These are phyloP conservation scores for Salix arbutifolia DNA, from an alignment of 345 rosid genomes.

Conservation along the genomic window DNA sequence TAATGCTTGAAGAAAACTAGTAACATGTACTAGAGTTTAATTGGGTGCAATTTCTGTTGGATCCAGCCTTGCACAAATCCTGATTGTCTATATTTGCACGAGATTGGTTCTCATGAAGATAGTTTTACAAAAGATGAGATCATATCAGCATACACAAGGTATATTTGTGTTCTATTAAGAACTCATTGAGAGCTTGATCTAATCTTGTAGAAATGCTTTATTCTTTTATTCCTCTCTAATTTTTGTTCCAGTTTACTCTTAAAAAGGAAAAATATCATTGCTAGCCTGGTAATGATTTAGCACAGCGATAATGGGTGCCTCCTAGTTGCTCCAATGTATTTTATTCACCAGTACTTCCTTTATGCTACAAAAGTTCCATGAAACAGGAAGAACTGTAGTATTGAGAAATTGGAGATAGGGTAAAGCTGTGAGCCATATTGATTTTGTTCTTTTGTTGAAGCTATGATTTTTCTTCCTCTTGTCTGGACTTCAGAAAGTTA, in stretches of 20 bases:
- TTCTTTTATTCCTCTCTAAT: not conserved
- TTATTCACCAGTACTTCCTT: too few species aligned
- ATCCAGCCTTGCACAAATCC: slow-evolving; percentile 86
- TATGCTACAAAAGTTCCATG: too few species aligned
- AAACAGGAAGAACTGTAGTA: too few species aligned
- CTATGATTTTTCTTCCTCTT: too few species aligned
- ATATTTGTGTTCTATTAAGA: slow-evolving; percentile 5
- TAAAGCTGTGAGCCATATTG: too few species aligned
- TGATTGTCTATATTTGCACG: slow-evolving; percentile 92
- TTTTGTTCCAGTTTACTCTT: not conserved
- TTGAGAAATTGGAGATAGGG: too few species aligned
- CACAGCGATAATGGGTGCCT: too few species aligned
- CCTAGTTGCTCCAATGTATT: too few species aligned
- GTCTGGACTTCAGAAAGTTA: too few species aligned
- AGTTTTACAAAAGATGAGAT: slow-evolving; percentile 94
- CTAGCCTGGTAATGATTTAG: too few species aligned
- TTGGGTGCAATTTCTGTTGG: slow-evolving; percentile 10
- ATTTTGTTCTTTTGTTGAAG: too few species aligned
- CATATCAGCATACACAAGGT: slow-evolving; percentile 83
- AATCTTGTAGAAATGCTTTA: not conserved
- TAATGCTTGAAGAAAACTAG: not conserved
- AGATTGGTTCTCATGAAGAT: slow-evolving; percentile 84
- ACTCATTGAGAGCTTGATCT: not conserved
- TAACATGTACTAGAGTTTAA: not conserved
- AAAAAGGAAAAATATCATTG: too few species aligned